phyloP scores from a whole-genome alignment of 2,329 filamentous ascomycete genomes.

The Aspergillus aculeatus region DNA sequence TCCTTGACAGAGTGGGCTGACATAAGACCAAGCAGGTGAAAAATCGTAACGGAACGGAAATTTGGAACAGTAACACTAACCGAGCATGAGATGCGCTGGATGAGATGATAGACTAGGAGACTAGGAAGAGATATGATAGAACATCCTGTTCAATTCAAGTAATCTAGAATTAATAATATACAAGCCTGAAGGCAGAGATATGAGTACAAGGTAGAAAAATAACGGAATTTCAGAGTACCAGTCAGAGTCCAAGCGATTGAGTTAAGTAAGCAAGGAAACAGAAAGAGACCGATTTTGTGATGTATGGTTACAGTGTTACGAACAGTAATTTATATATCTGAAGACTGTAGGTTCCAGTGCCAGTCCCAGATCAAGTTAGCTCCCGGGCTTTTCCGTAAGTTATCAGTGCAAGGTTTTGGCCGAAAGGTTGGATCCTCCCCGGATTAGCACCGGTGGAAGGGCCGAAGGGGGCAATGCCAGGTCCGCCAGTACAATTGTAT shows the following conservation, averaged over 20 bases:
- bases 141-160: neutral
- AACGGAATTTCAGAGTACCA: conserved; percentile 7
- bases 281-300: neutral
- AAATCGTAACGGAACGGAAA: conserved; percentile 10
- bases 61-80: conserved; percentile 15
- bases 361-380: conserved; percentile 16
- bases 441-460: conserved; percentile 13
- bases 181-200: neutral
- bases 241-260: conserved; percentile 15
- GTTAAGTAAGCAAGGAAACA: conserved; percentile 15
- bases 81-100: conserved; percentile 3
- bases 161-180: neutral
- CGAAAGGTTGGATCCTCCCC: conserved; percentile 11
- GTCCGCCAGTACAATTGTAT: neutral
- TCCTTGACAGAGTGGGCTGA: conserved; percentile 28
- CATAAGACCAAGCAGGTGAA: conserved; percentile 19
- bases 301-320: conserved; percentile 2
- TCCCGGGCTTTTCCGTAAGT: conserved; percentile 39
- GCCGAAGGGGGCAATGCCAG: too few relatives aligned
- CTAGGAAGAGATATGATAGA: neutral
- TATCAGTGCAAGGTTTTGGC: conserved; percentile 33
- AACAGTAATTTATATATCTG: neutral
- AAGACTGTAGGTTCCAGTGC: neutral
- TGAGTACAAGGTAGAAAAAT: conserved; percentile 9
- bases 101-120: neutral